Evolutionary conservation across 108 stramenopile genomes (phyloP).

Genomic region (Nitzschia sp.): DNA sequence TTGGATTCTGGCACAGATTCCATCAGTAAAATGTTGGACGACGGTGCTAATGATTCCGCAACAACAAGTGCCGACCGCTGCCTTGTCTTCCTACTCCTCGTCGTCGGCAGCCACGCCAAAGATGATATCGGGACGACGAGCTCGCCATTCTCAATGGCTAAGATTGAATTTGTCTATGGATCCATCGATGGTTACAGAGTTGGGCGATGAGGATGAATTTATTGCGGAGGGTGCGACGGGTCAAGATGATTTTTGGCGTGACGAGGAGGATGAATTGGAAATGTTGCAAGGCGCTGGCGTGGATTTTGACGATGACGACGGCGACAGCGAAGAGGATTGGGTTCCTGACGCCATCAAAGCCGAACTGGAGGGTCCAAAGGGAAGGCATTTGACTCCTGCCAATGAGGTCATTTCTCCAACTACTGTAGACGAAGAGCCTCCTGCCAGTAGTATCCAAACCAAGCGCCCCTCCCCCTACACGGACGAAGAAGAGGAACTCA

Average conservation of each 20-base stretch:
- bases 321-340: conserved; percentile 49
- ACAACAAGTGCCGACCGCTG: too few relatives aligned
- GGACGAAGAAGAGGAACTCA: conserved; percentile 76
- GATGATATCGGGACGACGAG: too few relatives aligned
- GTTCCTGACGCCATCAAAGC: conserved; percentile 54
- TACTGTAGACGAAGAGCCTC: conserved; percentile 1
- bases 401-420: conserved; percentile 21
- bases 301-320: conserved; percentile 26
- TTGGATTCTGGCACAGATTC: too few relatives aligned
- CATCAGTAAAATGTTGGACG: too few relatives aligned
- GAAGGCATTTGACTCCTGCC: conserved; percentile 13
- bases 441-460: not conserved
- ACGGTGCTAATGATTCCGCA: too few relatives aligned
- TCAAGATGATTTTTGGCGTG: conserved; percentile 19
- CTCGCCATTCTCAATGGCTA: too few relatives aligned
- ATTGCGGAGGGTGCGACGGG: not conserved
- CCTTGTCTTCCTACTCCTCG: too few relatives aligned
- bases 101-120: too few relatives aligned
- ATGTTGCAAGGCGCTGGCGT: conserved; percentile 17
- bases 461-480: conserved; percentile 52
- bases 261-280: conserved; percentile 21
- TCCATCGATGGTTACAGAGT: too few relatives aligned
- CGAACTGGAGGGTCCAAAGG: conserved; percentile 10
- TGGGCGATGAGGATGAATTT: too few relatives aligned
- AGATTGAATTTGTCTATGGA: too few relatives aligned